phyloP scores from a whole-genome alignment of 2,329 filamentous ascomycete species.

The Amphichorda felina region DNA sequence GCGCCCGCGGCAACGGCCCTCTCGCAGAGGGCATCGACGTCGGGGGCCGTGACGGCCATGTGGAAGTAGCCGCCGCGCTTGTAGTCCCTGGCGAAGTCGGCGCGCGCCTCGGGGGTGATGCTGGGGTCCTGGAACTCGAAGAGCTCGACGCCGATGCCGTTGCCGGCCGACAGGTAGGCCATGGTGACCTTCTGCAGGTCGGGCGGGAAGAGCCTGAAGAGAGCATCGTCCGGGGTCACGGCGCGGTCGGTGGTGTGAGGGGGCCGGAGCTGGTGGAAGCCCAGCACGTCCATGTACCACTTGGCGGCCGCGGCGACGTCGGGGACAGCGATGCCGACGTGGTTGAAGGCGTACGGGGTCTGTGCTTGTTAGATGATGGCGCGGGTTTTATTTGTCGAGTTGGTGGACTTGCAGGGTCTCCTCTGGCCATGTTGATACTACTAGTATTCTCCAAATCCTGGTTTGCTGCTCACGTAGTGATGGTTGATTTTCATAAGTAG shows the following conservation, averaged over 20 bases:
- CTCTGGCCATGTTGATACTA: no score
- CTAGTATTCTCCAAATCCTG: no score
- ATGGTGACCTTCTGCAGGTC: slow-evolving; percentile 14
- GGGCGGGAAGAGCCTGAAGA: slow-evolving; percentile 17
- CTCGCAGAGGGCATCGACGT: slow-evolving; percentile 13
- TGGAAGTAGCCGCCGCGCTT: slow-evolving; percentile 20
- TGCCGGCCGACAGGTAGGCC: slow-evolving; percentile 16
- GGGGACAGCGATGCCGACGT: background rate
- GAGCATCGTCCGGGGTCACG: slow-evolving; percentile 11
- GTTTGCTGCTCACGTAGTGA: no score
- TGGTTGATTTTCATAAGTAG: no score
- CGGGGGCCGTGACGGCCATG: slow-evolving; percentile 16
- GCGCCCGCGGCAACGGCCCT: slow-evolving; percentile 14
- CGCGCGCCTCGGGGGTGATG: slow-evolving; percentile 2
- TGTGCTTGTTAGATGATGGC: no score
- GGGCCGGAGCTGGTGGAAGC: slow-evolving; percentile 4
- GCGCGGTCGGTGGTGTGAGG: slow-evolving; percentile 6
- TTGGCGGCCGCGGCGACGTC: slow-evolving; percentile 1
- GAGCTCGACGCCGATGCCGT: slow-evolving; percentile 18
- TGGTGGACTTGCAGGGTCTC: no score
- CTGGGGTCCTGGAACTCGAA: slow-evolving; percentile 18
- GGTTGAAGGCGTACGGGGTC: background rate
- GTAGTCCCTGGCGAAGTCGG: slow-evolving; percentile 10
- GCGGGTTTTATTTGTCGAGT: no score
- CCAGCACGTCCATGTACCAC: slow-evolving; percentile 7